phyloP scores from a whole-genome alignment of 176 grass and related monocot species.

The Zoysia pacifica region DNA sequence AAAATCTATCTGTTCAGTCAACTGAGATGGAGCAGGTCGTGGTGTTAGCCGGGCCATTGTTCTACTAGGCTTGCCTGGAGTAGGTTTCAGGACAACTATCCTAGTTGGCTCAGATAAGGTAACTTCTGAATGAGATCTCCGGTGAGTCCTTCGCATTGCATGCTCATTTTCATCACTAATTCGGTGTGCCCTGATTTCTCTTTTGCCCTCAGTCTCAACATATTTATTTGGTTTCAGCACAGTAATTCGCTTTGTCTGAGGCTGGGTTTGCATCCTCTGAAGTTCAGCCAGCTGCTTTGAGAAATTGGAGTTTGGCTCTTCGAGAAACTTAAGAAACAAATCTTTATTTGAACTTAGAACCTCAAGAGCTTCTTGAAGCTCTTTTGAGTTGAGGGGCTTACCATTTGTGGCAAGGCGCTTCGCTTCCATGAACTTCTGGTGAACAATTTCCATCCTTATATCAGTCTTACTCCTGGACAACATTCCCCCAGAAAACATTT shows the following conservation, averaged over 20 bases:
- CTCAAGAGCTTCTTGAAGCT: constrained; percentile 89
- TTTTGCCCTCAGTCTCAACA: constrained; percentile 52
- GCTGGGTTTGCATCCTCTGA: constrained; percentile 29
- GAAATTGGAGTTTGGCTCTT: constrained; percentile 79
- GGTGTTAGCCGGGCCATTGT: constrained; percentile 45
- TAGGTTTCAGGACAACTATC: constrained; percentile 93
- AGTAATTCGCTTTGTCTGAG: constrained; percentile 78
- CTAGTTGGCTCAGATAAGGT: constrained; percentile 69
- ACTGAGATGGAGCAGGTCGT: constrained; percentile 29
- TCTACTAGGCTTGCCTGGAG: constrained; percentile 53
- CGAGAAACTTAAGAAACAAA: constrained; percentile 91
- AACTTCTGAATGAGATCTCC: constrained; percentile 58
- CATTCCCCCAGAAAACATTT: constrained; percentile 36
- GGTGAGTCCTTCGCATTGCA: constrained; percentile 39
- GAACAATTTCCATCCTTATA: constrained; percentile 65
- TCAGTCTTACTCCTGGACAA: constrained; percentile 47
- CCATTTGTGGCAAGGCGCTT: constrained; percentile 74
- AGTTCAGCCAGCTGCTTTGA: constrained; percentile 39
- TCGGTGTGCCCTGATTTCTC: constrained; percentile 35
- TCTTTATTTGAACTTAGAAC: constrained; percentile 92
- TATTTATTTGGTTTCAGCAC: constrained; percentile 86
- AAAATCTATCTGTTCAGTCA: constrained; percentile 9
- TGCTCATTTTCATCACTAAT: constrained; percentile 42
- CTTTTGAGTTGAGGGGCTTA: constrained; percentile 61
- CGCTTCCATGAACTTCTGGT: constrained; percentile 86